Evolutionary conservation across 805 yeast genomes (phyloP).

Genomic region (Tetrapisispora iriomotensis): DNA sequence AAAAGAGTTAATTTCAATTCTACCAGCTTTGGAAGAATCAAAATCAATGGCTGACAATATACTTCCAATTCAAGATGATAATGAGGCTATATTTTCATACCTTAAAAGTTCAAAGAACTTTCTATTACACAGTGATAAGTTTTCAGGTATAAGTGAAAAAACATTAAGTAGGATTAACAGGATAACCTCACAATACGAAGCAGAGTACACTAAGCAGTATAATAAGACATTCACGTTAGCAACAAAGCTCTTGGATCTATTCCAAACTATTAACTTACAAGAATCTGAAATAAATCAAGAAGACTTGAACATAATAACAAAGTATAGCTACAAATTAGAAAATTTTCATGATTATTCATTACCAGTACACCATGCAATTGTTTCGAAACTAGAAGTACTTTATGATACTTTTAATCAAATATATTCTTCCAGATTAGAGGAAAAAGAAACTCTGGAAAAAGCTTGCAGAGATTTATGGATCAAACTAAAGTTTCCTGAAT

Average conservation of each 20-base stretch:
- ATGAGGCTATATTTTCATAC: slow-evolving; percentile 6
- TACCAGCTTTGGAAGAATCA: slow-evolving; percentile 15
- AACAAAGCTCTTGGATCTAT: background rate
- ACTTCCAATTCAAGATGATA: slow-evolving; percentile 4
- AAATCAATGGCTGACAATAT: slow-evolving; percentile 3
- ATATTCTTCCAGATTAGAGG: slow-evolving; percentile 29
- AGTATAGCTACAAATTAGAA: background rate
- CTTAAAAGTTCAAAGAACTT: slow-evolving; percentile 16
- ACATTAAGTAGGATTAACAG: background rate
- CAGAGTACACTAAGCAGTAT: background rate
- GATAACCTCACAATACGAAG: background rate
- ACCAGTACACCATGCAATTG: slow-evolving; percentile 6
- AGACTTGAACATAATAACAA: background rate
- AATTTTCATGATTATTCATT: background rate
- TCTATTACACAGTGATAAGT: slow-evolving; percentile 14
- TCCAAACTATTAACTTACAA: background rate
- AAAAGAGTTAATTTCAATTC: slow-evolving; percentile 2
- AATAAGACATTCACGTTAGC: background rate
- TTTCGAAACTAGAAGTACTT: slow-evolving; percentile 10
- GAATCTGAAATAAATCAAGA: slow-evolving; percentile 10
- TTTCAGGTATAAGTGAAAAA: slow-evolving; percentile 14
- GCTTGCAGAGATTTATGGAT: slow-evolving; percentile 47
- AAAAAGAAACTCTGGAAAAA: slow-evolving; percentile 26
- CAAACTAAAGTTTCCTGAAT: slow-evolving; percentile 41
- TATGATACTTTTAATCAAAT: slow-evolving; percentile 11